phyloP scores from a whole-genome alignment of 2,329 filamentous ascomycete genomes.

The Daldinia sp. region DNA sequence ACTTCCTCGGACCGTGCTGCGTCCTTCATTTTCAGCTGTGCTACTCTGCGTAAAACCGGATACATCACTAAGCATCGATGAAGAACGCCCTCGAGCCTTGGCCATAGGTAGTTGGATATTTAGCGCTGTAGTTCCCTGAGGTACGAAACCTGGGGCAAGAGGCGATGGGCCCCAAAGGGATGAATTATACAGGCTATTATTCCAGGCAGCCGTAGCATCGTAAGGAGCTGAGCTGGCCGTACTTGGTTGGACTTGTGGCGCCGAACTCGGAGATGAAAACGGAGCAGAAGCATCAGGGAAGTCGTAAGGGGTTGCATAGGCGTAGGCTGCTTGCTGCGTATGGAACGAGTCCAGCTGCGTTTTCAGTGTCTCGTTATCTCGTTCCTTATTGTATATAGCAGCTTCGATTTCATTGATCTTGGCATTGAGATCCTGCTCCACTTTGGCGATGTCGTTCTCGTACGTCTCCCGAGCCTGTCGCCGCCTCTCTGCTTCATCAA shows the following conservation, averaged over 20 bases:
- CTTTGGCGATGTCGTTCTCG: slow-evolving; percentile 55
- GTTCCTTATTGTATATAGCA: slow-evolving; percentile 51
- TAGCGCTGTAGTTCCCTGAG: slow-evolving; percentile 46
- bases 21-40: slow-evolving; percentile 56
- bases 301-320: slow-evolving; percentile 46
- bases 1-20: slow-evolving; percentile 33
- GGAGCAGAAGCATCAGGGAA: slow-evolving; percentile 39
- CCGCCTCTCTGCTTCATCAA: slow-evolving; percentile 69
- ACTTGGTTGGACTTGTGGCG: slow-evolving; percentile 34
- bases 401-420: slow-evolving; percentile 50
- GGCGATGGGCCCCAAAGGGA: slow-evolving; percentile 47
- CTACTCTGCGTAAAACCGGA: slow-evolving; percentile 73
- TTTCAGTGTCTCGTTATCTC: slow-evolving; percentile 51
- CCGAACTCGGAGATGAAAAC: slow-evolving; percentile 36
- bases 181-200: slow-evolving; percentile 46
- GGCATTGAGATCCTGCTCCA: slow-evolving; percentile 55
- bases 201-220: slow-evolving; percentile 45
- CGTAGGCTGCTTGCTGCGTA: slow-evolving; percentile 46
- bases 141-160: slow-evolving; percentile 51
- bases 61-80: slow-evolving; percentile 72
- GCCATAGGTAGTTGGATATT: slow-evolving; percentile 41
- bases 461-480: slow-evolving; percentile 59
- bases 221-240: slow-evolving; percentile 36
- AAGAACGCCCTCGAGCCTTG: slow-evolving; percentile 65
- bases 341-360: slow-evolving; percentile 52